A percentile compares a stretch with the other conserved stretches of the same genome.
Conservation (phyloP, 768 basidiomycete species). For the Podaxis sp. region DNA sequence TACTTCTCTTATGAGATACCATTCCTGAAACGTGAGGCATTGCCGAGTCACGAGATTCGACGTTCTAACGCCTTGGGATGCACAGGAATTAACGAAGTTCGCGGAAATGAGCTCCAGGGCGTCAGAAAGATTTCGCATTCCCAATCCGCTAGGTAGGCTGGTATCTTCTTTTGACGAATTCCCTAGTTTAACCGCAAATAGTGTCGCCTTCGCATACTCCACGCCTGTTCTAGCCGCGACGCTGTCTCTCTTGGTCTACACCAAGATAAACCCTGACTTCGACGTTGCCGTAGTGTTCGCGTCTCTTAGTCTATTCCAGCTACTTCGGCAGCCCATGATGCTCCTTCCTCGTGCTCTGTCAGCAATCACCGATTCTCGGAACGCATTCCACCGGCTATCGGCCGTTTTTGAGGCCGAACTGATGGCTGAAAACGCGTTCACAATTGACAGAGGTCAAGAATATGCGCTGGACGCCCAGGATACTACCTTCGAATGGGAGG, state of each 20-base stretch:
- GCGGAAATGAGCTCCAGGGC: conserved; percentile 51
- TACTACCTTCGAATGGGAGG: conserved; percentile 65
- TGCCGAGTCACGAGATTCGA: neutral
- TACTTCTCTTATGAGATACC: conserved; percentile 72
- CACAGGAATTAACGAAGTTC: conserved; percentile 49
- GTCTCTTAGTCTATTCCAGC: conserved; percentile 23
- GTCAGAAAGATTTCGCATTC: conserved; percentile 55
- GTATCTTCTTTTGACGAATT: conserved; percentile 9
- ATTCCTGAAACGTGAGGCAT: conserved; percentile 51
- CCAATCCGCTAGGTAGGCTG: conserved; percentile 55
- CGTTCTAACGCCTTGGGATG: neutral
- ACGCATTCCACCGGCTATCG: conserved; percentile 50
- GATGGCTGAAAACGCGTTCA: conserved; percentile 34
- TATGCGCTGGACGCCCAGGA: conserved; percentile 46
- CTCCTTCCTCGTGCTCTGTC: conserved; percentile 60
- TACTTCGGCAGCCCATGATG: conserved; percentile 68
- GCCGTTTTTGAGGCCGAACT: conserved; percentile 54
- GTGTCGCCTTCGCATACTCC: conserved; percentile 51
- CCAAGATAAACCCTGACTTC: conserved; percentile 26
- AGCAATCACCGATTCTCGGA: conserved; percentile 59
- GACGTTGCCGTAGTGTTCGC: conserved; percentile 2
- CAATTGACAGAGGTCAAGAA: conserved; percentile 40
- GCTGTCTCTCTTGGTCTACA: conserved; percentile 62
- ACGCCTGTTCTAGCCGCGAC: conserved; percentile 63
- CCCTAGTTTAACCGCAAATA: conserved; percentile 16